Evolutionary conservation across 1,139 yeast species (phyloP), one percentile per base, ranked within the genome.

Genomic region (Pichia sp.): DNA sequence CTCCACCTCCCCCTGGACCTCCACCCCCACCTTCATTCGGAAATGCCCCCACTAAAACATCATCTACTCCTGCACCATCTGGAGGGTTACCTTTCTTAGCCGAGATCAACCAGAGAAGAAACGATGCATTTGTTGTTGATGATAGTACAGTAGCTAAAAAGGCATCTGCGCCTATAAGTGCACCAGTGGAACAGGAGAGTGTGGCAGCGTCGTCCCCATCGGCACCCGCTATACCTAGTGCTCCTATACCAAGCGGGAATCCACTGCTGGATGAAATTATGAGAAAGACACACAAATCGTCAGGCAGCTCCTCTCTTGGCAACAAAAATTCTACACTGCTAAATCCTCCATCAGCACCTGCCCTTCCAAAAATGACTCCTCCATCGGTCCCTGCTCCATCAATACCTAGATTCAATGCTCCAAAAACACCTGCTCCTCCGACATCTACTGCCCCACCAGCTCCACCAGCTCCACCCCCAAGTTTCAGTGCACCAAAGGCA

Each of bases 51-150:
- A 40, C 40, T 8, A 26, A 41, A 1, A 18, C 54, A 2, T 41
- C 58, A 6, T 55, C 62, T n/a, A 52, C 55, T 8, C 46, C 56
- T 2, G 52, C 59, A 16, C 41, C 41, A 9, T 16, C 41, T 5
- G 46, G 71, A 9, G 67, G 71, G 0, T 62, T 76, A 31, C 80
- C 82, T 10, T 81, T 81, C 59, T 67, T 80, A 40, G 80, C 82
- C 1, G 80, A 80, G 52, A 80, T 81, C 47, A 80, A 80, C 58
- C 74, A 76, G 48, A 78, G 75, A 55, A 68, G 85, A 60, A 76
- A 78, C 55, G 84, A 79, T 36, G 58, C 74, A 4, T 68, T 73
- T 60, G 82, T 78, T 5, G 70, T 80, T 16, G 62, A 58, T 53
- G 57, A 53, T 19, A 43, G 39, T n/a, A 48, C 48, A 21, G 58